phyloP scores from a whole-genome alignment of 306 rosid genomes.

The Corylus americana region DNA sequence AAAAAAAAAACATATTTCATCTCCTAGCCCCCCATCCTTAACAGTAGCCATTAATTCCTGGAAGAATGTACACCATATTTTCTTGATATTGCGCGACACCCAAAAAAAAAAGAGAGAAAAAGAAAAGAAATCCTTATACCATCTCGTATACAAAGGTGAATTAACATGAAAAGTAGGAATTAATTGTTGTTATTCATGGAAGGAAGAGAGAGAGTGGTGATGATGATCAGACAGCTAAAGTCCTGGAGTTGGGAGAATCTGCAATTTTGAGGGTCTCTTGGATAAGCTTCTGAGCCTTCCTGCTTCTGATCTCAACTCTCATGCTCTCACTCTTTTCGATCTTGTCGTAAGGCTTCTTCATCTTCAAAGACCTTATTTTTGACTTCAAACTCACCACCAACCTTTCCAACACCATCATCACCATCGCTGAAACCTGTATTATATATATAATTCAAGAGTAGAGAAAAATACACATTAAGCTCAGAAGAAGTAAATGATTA shows the following conservation, averaged over 20 bases:
- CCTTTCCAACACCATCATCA: conserved; percentile 64
- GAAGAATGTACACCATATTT: conserved; percentile 4
- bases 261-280: conserved; percentile 72
- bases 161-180: background rate
- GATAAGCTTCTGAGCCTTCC: conserved; percentile 77
- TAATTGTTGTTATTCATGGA: background rate
- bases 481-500: background rate
- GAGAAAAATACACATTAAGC: background rate
- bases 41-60: background rate
- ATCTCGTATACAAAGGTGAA: background rate
- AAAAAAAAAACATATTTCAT: too few species aligned
- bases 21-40: too few species aligned
- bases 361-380: conserved; percentile 64
- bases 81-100: conserved; percentile 19
- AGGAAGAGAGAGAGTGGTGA: background rate
- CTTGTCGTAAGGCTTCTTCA: conserved; percentile 77
- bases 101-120: background rate
- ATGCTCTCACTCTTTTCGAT: conserved; percentile 95
- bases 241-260: conserved; percentile 70
- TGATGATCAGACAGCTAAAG: conserved; percentile 37
- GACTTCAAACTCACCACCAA: conserved; percentile 64
- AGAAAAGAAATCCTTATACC: background rate
- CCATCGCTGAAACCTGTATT: conserved; percentile 36
- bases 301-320: conserved; percentile 93
- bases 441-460: background rate